These are phyloP conservation scores for Pichia manshurica DNA, from an alignment of 805 yeast species.

Conservation along the genomic window DNA sequence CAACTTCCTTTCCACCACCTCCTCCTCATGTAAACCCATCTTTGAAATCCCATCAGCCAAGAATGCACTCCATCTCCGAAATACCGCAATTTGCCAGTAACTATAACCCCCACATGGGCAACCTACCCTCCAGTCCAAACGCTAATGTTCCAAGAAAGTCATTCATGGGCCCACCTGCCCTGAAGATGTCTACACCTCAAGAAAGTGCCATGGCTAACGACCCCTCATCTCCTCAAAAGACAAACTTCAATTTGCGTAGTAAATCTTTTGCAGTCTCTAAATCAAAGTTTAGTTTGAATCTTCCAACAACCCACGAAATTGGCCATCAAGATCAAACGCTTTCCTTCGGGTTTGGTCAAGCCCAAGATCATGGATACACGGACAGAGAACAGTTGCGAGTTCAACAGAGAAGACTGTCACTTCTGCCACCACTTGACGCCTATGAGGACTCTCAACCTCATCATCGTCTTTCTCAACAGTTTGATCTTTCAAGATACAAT, in stretches of 20 bases:
- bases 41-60: neutral
- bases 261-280: conserved; percentile 14
- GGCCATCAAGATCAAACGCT: neutral
- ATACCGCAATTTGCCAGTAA: conserved; percentile 2
- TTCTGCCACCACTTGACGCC: neutral
- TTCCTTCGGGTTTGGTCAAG: neutral
- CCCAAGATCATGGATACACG: neutral
- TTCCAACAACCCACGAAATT: conserved; percentile 28
- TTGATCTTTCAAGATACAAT: neutral
- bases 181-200: no score
- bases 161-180: neutral
- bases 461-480: no score
- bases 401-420: neutral
- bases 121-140: neutral
- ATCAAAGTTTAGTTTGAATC: conserved; percentile 17
- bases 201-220: no score
- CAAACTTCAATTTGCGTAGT: neutral
- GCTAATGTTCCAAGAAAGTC: neutral
- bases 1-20: neutral
- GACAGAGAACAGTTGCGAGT: no score
- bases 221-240: neutral
- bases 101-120: no score
- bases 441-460: no score
- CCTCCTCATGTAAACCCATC: neutral
- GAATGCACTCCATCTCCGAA: conserved; percentile 9